Base-by-base conservation (phyloP, 2,329 filamentous ascomycete genomes). In the Colletotrichum zoysiae region DNA sequence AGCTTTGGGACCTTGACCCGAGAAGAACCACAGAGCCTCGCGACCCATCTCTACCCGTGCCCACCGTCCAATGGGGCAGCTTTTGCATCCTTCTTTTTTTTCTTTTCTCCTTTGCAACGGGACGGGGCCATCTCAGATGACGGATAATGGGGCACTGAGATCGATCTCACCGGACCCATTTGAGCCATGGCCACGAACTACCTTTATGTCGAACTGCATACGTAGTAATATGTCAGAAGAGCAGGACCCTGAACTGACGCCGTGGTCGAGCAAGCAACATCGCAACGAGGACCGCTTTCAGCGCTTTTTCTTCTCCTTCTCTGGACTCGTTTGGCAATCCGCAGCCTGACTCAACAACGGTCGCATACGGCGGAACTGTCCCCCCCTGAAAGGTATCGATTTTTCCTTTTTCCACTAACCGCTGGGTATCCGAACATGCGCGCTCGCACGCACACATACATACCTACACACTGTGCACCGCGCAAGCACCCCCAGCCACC, bases 11-110 rank as follows among this genome's bases (percentile, higher is more conserved):
- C 26, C 64, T 61, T 51, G n/a, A 33, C 69, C 65, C 53, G 16
- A 64, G 55, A 40, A 71, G 53, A 69, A 58, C 69, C 65, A 59
- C 53, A 53, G 69, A 71, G 69, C 55, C 69, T 71, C 64, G 40
- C 53, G 69, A 68, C 69, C 69, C 69, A 71, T 71, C 65, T 71
- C 65, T 71, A 71, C 65, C 69, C 69, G 69, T 33, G 53, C 51
- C n/a, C 4, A 46, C 65, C 65, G 33, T 69, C 69, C 69, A 71
- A 71, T 71, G 44, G 65, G 69, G 33, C 64, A 67, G 35, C 57
- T 51, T 51, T 67, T 42, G 64, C 64, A 44, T 48, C 53, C 12
- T 59, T 44, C 12, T 59, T 44, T 53, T 20, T 20, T 16, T 64
- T 51, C 14, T 23, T 60, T 23, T 48, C 46, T 48, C 46, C 46